Conservation (phyloP, 345 rosid genomes). For the Brassica incana region DNA sequence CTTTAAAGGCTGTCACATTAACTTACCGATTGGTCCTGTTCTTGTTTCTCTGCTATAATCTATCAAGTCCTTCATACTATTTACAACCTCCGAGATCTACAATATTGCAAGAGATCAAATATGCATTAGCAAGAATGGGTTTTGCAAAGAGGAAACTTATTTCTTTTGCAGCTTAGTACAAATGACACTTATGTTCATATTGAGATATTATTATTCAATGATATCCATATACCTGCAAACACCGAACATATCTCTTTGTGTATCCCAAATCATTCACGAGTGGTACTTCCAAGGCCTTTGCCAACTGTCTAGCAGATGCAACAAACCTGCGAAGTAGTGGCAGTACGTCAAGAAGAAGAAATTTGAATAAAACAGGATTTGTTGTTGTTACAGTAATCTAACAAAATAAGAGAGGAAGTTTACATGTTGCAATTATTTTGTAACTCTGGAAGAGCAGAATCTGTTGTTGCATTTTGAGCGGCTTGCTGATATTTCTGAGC, state of each 20-base stretch:
- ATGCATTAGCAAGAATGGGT: conserved; percentile 1
- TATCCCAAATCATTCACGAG: conserved; percentile 98
- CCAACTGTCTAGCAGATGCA: conserved; percentile 95
- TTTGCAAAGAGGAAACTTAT: not conserved
- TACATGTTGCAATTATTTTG: conserved; percentile 91
- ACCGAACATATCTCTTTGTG: conserved; percentile 96
- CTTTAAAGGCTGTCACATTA: not conserved
- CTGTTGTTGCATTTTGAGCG: conserved; percentile 77
- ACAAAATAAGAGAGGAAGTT: conserved; percentile 13
- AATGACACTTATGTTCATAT: not conserved
- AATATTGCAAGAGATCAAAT: conserved; percentile 19
- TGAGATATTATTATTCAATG: not conserved
- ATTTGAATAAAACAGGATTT: not conserved
- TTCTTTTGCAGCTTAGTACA: not conserved
- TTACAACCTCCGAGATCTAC: conserved; percentile 85
- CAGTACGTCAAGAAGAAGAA: conserved; percentile 3
- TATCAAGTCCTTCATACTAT: conserved; percentile 98
- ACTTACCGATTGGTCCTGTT: conserved; percentile 97
- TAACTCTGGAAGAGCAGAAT: conserved; percentile 72
- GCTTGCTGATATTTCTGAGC: conserved; percentile 93
- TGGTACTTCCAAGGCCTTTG: conserved; percentile 95
- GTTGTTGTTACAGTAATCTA: not conserved
- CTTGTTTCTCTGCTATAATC: conserved; percentile 92
- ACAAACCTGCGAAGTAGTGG: conserved; percentile 66
- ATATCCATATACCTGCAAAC: conserved; percentile 76